Conservation (phyloP, 371 early-diverging fungal genomes). For the Chytridiales sp. region DNA sequence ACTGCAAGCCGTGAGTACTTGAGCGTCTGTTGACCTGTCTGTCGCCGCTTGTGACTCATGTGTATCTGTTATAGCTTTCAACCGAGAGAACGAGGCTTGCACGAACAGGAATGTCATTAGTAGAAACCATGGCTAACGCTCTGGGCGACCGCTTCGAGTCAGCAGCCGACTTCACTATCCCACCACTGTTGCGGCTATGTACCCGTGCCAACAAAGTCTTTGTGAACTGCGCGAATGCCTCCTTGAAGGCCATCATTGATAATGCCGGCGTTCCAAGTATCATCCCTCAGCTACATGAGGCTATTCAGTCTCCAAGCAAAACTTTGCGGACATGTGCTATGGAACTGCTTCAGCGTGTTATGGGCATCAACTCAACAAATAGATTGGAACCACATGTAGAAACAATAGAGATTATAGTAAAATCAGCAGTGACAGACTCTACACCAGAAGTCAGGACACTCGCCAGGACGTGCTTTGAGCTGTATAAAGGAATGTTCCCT, state of each 20-base stretch:
- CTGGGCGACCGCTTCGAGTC: conserved; percentile 32
- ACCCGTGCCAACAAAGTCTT: conserved; percentile 43
- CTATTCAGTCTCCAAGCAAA: conserved; percentile 23
- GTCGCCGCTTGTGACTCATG: background rate
- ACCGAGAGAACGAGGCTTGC: conserved; percentile 44
- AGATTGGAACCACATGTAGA: conserved; percentile 19
- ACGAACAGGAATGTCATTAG: conserved; percentile 31
- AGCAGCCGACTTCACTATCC: conserved; percentile 30
- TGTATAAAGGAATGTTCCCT: conserved; percentile 30
- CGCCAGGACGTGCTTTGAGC: conserved; percentile 28
- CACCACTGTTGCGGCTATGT: conserved; percentile 34
- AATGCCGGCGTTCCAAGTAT: conserved; percentile 15
- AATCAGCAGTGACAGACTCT: conserved; percentile 26
- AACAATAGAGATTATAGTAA: conserved; percentile 30
- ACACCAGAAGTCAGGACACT: conserved; percentile 33
- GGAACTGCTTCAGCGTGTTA: conserved; percentile 22
- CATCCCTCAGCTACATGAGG: conserved; percentile 30
- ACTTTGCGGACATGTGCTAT: conserved; percentile 27
- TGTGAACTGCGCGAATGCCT: conserved; percentile 24
- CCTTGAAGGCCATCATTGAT: conserved; percentile 34
- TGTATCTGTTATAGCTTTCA: conserved; percentile 23
- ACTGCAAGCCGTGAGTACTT: conserved; percentile 7
- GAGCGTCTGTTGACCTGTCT: background rate
- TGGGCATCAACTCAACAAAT: conserved; percentile 10
- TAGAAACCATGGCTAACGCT: conserved; percentile 26